phyloP scores from a whole-genome alignment of 2,329 filamentous ascomycete species.

The Xylariomycetidae sp. region DNA sequence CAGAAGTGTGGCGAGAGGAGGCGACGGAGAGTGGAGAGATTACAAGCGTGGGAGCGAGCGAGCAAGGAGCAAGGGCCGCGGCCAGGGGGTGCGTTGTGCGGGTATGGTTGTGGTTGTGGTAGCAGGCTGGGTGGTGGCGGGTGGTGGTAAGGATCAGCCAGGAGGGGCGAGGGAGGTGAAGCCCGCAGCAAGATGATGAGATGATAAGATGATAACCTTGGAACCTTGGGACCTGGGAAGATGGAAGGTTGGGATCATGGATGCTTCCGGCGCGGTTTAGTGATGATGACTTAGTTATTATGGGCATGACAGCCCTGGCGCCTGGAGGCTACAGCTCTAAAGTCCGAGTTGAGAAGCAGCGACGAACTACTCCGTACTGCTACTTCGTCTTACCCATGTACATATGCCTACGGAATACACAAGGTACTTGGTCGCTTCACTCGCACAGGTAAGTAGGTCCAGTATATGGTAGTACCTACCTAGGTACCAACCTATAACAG shows the following conservation, averaged over 20 bases:
- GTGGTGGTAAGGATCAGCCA: conserved; percentile 7
- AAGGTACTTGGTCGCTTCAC: too few species aligned
- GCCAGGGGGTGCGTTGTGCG: too few species aligned
- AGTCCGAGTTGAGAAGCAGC: not conserved
- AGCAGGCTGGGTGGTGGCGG: conserved; percentile 5
- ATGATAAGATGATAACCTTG: conserved; percentile 16
- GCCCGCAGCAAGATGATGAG: conserved; percentile 17
- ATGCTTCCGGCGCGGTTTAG: conserved; percentile 12
- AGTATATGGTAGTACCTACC: too few species aligned
- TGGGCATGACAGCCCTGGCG: conserved; percentile 10
- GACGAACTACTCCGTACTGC: too few species aligned
- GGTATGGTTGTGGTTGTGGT: conserved; percentile 8
- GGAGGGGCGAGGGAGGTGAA: conserved; percentile 7
- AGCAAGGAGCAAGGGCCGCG: too few species aligned
- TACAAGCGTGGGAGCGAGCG: too few species aligned
- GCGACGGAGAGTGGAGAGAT: too few species aligned
- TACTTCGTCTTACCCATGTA: too few species aligned
- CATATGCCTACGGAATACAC: too few species aligned
- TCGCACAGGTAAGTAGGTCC: too few species aligned
- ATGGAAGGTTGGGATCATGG: conserved; percentile 10
- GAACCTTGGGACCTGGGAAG: conserved; percentile 4
- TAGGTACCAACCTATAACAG: too few species aligned
- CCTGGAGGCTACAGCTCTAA: conserved; percentile 12
- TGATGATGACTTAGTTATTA: conserved; percentile 11
- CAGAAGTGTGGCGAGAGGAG: too few species aligned